Evolutionary conservation across 2,329 filamentous ascomycete genomes (phyloP).

Genomic region (Chrysoporthe puriensis): DNA sequence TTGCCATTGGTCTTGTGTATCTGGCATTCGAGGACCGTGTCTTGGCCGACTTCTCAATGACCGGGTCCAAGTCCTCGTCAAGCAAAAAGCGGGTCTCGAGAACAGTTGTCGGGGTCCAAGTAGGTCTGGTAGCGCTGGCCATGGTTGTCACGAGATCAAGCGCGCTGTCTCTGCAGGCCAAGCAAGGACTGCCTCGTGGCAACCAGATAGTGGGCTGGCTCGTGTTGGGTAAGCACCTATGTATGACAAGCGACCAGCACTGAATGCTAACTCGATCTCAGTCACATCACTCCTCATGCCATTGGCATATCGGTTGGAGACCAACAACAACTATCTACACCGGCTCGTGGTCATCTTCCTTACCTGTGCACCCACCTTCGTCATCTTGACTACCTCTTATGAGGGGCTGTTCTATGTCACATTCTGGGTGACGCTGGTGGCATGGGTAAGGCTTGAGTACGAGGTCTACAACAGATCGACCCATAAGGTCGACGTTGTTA

Average conservation of each 20-base stretch:
- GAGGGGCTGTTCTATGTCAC: conserved; percentile 95
- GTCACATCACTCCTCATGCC: conserved; percentile 78
- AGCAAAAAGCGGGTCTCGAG: conserved; percentile 54
- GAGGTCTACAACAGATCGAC: conserved; percentile 61
- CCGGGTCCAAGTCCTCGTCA: conserved; percentile 32
- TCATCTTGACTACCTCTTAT: conserved; percentile 96
- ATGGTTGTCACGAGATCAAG: conserved; percentile 88
- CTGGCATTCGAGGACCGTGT: conserved; percentile 74
- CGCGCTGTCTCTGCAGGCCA: conserved; percentile 81
- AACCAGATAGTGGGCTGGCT: conserved; percentile 88
- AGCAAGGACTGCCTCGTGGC: conserved; percentile 79
- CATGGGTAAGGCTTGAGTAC: conserved; percentile 93
- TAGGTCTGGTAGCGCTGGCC: conserved; percentile 78
- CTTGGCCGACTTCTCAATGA: conserved; percentile 48
- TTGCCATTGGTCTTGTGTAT: conserved; percentile 74
- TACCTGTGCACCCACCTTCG: conserved; percentile 88
- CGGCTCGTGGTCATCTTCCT: conserved; percentile 87
- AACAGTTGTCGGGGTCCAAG: conserved; percentile 67
- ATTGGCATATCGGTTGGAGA: conserved; percentile 76
- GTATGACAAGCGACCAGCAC: conserved; percentile 21
- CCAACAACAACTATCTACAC: conserved; percentile 88
- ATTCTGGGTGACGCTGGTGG: conserved; percentile 79
- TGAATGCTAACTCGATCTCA: conserved; percentile 40
- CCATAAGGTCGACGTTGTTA: conserved; percentile 26
- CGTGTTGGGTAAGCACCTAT: conserved; percentile 66